Evolutionary conservation across 352 stramenopile genomes (phyloP), one percentile per base, ranked within the genome.

Genomic region (Phytophthora pseudosyringae): DNA sequence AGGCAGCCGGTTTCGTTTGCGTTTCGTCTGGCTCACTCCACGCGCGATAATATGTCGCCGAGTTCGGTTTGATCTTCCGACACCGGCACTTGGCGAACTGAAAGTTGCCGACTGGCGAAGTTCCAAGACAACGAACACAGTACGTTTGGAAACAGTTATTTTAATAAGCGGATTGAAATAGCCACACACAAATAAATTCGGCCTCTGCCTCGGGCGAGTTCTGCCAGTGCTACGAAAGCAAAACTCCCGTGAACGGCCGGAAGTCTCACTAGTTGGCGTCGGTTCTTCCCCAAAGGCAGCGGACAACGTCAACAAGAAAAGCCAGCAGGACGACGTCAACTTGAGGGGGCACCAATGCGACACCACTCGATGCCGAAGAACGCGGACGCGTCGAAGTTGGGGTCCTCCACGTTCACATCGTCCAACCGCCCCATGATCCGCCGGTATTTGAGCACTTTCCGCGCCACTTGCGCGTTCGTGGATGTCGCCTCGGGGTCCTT

Each of bases 361-460:
- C 70, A 68, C 73, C 73, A 81, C 52, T 78, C 73, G 38, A 81
- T 73, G 33, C 73, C 73, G 15, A 81, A 75, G 55, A 78, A 81
- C 5, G 69, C 73, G 15, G 73, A 78, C 39, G 60, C 69, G 28
- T 81, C 73, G 39, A 81, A 77, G 38, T 68, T 29, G 8, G 69
- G 61, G 47, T 74, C 61, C 25, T 76, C 59, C 10, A 76, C 43
- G 55, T 81, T 64, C 41, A 81, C 69, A 28, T 76, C 67, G 25
- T 64, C 55, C 25, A 81, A 44, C 28, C 65, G 63, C 16, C 46
- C 65, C 60, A 78, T 71, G 40, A 81, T 53, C 28, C 67, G 49
- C 7, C 73, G 73, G 39, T 78, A 81, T n/a, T 71, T 68, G 12
- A 81, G 69, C 18, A 71, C 70, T 52, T 75, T 81, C 11, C 66